Percentiles rank a stretch among this genome's conserved stretches.
Conservation (phyloP, 371 early-diverging fungal genomes). For the Mucor piriformis region DNA sequence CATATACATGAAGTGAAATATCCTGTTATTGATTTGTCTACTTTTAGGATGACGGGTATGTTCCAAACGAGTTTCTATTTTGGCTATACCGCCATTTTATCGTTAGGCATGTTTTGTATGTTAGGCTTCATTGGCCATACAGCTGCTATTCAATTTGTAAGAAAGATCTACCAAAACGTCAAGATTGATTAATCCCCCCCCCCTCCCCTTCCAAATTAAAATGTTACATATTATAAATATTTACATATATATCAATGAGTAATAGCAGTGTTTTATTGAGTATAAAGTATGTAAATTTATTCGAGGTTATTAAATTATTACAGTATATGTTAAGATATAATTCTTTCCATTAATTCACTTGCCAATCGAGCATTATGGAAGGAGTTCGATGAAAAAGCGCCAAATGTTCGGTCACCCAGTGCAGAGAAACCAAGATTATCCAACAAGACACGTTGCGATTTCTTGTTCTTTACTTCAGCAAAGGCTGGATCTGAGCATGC, state of each 20-base stretch:
- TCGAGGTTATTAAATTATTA: too few species aligned
- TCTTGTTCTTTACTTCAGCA: constrained; percentile 34
- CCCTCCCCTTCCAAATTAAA: not conserved
- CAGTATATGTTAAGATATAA: constrained; percentile 36
- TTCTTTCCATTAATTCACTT: constrained; percentile 56
- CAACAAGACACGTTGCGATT: constrained; percentile 41
- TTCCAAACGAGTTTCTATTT: constrained; percentile 85
- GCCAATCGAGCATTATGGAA: constrained; percentile 49
- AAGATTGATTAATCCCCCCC: constrained; percentile 61
- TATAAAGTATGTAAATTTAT: too few species aligned
- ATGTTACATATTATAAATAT: not conserved
- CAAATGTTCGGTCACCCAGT: constrained; percentile 28
- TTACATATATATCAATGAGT: not conserved
- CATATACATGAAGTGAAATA: not conserved
- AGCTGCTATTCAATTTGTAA: constrained; percentile 66
- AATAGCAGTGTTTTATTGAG: too few species aligned
- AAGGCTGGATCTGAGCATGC: constrained; percentile 65
- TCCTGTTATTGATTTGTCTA: not conserved
- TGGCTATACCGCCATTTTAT: constrained; percentile 74
- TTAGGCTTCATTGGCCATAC: constrained; percentile 71
- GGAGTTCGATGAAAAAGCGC: constrained; percentile 29
- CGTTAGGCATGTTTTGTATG: constrained; percentile 71
- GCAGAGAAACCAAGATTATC: constrained; percentile 50
- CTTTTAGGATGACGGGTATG: constrained; percentile 75
- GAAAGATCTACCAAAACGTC: constrained; percentile 74